These are phyloP conservation scores for Termitomyces sp. DNA, from an alignment of 768 basidiomycete genomes.

Conservation along the genomic window DNA sequence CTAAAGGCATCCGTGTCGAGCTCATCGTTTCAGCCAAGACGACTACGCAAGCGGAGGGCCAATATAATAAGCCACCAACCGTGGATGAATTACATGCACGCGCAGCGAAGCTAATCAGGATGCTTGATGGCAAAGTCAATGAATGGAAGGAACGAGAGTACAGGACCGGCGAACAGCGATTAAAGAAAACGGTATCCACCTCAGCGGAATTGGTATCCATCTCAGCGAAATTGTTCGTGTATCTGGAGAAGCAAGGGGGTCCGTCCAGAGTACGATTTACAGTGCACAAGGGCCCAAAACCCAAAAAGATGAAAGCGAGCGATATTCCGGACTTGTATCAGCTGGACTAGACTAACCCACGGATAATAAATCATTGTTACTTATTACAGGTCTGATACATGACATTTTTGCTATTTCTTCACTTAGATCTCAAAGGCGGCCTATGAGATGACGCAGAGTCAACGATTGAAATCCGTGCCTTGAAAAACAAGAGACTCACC, in stretches of 20 bases:
- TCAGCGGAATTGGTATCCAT: neutral
- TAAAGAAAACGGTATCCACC: too few relatives aligned
- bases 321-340: constrained; percentile 7
- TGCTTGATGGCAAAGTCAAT: neutral
- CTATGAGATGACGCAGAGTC: neutral
- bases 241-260: neutral
- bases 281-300: constrained; percentile 7
- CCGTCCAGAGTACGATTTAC: neutral
- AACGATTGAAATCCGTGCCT: neutral
- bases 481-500: constrained; percentile 15
- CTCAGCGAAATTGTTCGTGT: neutral
- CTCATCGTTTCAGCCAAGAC: neutral
- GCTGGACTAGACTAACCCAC: neutral
- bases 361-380: neutral
- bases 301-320: constrained; percentile 1
- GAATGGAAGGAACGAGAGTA: neutral
- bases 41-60: too few relatives aligned
- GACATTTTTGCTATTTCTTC: neutral
- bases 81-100: neutral
- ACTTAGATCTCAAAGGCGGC: neutral
- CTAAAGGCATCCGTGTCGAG: constrained; percentile 1
- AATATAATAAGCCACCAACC: neutral
- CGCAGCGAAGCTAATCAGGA: neutral
- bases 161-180: neutral
- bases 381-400: neutral